A percentile compares a stretch with the other conserved stretches of the same genome.
Conservation (phyloP, 164 flowering plant species). For the Vitis vinifera region DNA sequence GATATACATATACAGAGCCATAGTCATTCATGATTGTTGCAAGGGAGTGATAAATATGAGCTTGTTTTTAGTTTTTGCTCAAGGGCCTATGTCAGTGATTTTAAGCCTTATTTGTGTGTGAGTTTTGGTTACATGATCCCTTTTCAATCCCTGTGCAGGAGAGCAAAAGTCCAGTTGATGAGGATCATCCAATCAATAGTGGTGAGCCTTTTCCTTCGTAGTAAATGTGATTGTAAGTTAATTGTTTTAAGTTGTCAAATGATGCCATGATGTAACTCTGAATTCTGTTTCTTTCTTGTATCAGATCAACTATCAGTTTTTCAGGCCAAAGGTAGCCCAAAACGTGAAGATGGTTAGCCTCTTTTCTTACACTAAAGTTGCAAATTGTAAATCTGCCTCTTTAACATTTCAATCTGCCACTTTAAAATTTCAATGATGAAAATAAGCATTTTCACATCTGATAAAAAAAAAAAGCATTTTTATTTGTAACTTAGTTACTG, state of each 20-base stretch:
- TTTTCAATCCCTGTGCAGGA: constrained; percentile 22
- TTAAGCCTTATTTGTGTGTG: neutral
- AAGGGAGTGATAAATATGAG: neutral
- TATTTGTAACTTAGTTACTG: neutral
- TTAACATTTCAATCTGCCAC: neutral
- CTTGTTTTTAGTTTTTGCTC: neutral
- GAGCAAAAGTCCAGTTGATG: constrained; percentile 13
- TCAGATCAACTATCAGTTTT: constrained; percentile 19
- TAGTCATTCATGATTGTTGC: neutral
- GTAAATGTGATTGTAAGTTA: neutral
- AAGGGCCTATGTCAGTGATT: neutral
- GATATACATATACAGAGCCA: too few relatives aligned
- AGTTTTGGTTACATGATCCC: neutral
- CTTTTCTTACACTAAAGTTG: neutral
- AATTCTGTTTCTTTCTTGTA: constrained; percentile 5
- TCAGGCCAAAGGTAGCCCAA: constrained; percentile 3
- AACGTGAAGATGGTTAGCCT: constrained; percentile 11
- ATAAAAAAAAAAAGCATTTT: neutral
- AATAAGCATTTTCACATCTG: neutral
- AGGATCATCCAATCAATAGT: constrained; percentile 18
- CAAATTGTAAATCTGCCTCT: neutral
- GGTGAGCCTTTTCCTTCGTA: constrained; percentile 21
- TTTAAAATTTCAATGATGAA: neutral
- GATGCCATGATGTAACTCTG: constrained; percentile 1
- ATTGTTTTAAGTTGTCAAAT: neutral